Evolutionary conservation across 148 eudicot genomes (phyloP), one percentile per base, ranked within the genome.

Genomic region (Polygonum maritimum): DNA sequence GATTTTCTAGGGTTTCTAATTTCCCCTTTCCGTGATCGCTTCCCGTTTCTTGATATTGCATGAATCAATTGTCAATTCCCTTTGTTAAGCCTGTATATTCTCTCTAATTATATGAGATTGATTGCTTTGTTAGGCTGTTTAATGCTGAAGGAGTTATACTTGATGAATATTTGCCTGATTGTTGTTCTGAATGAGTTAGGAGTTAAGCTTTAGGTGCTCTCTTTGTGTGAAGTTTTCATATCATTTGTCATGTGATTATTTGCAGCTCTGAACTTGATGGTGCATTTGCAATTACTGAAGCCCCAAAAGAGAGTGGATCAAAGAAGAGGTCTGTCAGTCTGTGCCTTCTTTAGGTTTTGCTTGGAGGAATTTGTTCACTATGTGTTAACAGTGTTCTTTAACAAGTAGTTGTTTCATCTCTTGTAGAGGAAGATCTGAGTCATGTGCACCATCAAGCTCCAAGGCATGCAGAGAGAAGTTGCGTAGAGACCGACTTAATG

Each of bases 381-480:
- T 7, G 48, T 0, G 31, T 26, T 26, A 19, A 36, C 47, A 69
- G 47, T 36, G 31, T 35, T 69, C n/a, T 69, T 1, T 40, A n/a
- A 71, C 41, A 10, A 39, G 26, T 45, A 6, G 11, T 22, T 75
- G n/a, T 8, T 54, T 15, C 18, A 2, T 79, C 51, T 74, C 22
- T 78, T 76, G 19, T 83, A 92, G 97, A 83, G 81, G 82, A n/a
- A 89, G 97, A 82, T 75, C 94, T 48, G 97, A 92, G 77, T 80
- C 86, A 1, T 87, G 91, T 88, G 93, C 13, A 35, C 77, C 87
- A 54, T 83, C 92, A 41, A 82, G 89, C 84, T 84, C 92, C 76
- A 92, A 90, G 82, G 97, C 97, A 48, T 88, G 94, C 81, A 82
- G 94, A 84, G 97, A 92, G 87, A 92, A 90, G 85, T 79, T 89